Percentiles rank a stretch among this genome's conserved stretches.
Conservation (phyloP, 1,284 basidiomycete species). For the Fistulinella cinereoalba region DNA sequence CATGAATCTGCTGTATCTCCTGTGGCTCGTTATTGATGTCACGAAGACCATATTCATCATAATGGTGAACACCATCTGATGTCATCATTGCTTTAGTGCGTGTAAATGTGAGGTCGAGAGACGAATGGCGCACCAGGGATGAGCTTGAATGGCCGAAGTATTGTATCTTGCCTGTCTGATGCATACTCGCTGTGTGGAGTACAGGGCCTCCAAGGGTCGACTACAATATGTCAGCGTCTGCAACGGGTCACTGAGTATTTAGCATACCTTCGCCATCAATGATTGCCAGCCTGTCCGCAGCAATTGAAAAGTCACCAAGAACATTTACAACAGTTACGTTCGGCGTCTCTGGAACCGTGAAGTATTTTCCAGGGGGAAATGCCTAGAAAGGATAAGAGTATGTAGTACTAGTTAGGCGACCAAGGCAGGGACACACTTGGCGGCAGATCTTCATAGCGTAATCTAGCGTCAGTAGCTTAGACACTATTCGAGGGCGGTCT, state of each 20-base stretch:
- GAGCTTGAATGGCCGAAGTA: conserved; percentile 78
- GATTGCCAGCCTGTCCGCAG: conserved; percentile 77
- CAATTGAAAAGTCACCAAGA: conserved; percentile 75
- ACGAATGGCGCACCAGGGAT: conserved; percentile 67
- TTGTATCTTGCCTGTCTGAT: conserved; percentile 64
- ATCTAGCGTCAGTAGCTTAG: conserved; percentile 68
- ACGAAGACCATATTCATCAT: conserved; percentile 82
- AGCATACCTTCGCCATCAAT: conserved; percentile 76
- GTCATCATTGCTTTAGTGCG: conserved; percentile 1
- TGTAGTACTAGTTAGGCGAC: not conserved
- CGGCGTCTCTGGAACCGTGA: conserved; percentile 68
- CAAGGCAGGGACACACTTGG: conserved; percentile 43
- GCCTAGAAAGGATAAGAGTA: conserved; percentile 47
- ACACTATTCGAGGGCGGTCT: conserved; percentile 69
- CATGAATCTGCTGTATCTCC: conserved; percentile 80
- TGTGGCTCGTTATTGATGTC: conserved; percentile 68
- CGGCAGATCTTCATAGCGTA: conserved; percentile 81
- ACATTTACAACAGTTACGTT: conserved; percentile 79
- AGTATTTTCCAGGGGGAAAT: conserved; percentile 76
- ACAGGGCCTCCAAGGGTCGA: conserved; percentile 88
- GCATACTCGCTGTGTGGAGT: conserved; percentile 85
- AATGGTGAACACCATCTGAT: conserved; percentile 84
- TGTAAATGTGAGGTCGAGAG: not conserved
- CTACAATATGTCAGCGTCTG: conserved; percentile 35
- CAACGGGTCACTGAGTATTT: not conserved